Evolutionary conservation across 371 early-diverging fungal genomes (phyloP), one percentile per base, ranked within the genome.

Genomic region (Zychaea mexicana): DNA sequence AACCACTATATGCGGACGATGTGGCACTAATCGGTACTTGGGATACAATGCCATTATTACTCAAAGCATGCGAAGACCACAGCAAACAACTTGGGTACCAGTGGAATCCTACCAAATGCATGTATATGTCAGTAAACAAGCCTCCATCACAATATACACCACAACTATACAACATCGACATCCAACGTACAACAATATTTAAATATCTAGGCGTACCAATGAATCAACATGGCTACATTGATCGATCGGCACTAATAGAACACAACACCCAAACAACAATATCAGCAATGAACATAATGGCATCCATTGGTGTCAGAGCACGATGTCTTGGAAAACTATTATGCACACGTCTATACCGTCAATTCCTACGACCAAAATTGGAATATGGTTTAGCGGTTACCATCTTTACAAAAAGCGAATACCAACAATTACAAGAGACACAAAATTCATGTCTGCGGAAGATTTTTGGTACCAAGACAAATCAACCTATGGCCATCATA

Each of bases 81-180:
- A 42, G 53, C 13, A 24, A 42, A 9, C 42, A 54, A 39, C 26
- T 60, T 2, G 66, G 67, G 1, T 70, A 70, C 27, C 62, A 36
- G 3, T 66, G 66, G 63, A 70, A 57, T 12, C 66, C 66, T 0
- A 54, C 15, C 26, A 70, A 70, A 60, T 70, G 62, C 13, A 27
- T 52, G 1, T 22, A 26, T 52, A 57, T 42, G 58, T 47, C 33
- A 2, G 56, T 6, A 19, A 53, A 22, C 36, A 36, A 9, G 6
- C 42, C 42, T 17, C 5, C 5, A 3, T 3, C 42, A 22, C 1
- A 17, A 55, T 0, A 26, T 22, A 17, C 38, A 26, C 26, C 17
- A 24, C 21, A 52, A 1, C 52, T 52, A 2, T 52, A 22, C 0
- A 0, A 0, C 7, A 6, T 52, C 24, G 13, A 52, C 24, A 26